Conservation (phyloP, 495 filamentous ascomycete genomes). For the Pyronema omphalodes region DNA sequence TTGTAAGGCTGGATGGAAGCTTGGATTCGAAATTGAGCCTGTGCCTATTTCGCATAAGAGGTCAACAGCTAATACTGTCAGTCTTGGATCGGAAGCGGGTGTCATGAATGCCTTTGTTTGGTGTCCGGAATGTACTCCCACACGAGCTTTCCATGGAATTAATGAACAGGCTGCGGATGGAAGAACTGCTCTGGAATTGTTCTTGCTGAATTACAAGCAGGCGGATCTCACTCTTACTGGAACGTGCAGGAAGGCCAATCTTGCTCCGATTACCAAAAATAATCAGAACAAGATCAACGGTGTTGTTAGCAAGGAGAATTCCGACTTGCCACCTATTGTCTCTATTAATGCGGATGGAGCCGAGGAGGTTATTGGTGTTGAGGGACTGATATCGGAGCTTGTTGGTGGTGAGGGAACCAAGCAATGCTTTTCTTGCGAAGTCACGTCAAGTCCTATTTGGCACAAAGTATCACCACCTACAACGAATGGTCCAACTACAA, state of each 20-base stretch:
- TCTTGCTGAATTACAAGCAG: slow-evolving; percentile 77
- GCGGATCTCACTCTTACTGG: slow-evolving; percentile 78
- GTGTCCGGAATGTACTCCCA: slow-evolving; percentile 65
- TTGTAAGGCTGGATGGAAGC: slow-evolving; percentile 55
- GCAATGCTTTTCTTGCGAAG: slow-evolving; percentile 15
- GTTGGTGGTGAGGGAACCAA: slow-evolving; percentile 22
- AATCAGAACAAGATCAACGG: slow-evolving; percentile 14
- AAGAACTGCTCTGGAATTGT: slow-evolving; percentile 64
- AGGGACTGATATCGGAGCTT: slow-evolving; percentile 16
- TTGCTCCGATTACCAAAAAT: slow-evolving; percentile 29
- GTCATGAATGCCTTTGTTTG: slow-evolving; percentile 61
- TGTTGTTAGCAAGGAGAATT: slow-evolving; percentile 14
- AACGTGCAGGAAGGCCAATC: slow-evolving; percentile 71
- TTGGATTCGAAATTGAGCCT: slow-evolving; percentile 80
- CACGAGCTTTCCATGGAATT: slow-evolving; percentile 55
- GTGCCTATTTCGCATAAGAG: slow-evolving; percentile 62
- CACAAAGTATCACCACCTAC: slow-evolving; percentile 18
- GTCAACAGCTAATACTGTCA: slow-evolving; percentile 49
- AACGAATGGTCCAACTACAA: slow-evolving; percentile 14
- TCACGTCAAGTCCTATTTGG: slow-evolving; percentile 22
- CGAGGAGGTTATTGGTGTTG: slow-evolving; percentile 1
- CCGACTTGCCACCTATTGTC: slow-evolving; percentile 20
- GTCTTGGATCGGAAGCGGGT: slow-evolving; percentile 58
- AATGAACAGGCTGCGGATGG: slow-evolving; percentile 49
- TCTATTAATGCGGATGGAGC: slow-evolving; percentile 19